phyloP scores from a whole-genome alignment of 345 rosid genomes.

The Eucalyptus virginea region DNA sequence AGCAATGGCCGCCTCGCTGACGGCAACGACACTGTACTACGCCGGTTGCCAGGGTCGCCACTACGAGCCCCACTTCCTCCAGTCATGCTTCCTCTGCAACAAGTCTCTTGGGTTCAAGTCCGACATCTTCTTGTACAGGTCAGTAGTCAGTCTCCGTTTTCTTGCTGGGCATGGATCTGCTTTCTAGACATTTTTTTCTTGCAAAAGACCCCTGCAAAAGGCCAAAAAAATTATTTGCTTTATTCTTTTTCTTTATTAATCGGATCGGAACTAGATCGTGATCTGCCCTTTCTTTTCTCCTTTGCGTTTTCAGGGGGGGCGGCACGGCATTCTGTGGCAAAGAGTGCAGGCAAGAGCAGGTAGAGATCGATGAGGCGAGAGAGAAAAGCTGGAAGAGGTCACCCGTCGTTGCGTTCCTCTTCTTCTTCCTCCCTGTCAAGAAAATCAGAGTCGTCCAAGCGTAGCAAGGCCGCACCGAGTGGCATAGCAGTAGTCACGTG shows the following conservation, averaged over 20 bases:
- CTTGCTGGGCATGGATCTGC: neutral
- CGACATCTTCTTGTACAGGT: neutral
- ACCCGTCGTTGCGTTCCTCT: neutral
- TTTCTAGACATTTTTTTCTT: neutral
- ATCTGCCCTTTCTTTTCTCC: neutral
- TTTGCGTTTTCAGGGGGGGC: neutral
- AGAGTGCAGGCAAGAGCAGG: neutral
- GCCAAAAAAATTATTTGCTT: no score
- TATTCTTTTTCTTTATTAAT: neutral
- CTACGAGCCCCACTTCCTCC: neutral
- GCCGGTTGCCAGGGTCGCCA: neutral
- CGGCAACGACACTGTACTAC: neutral
- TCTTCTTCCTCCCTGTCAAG: neutral
- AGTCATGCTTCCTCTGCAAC: neutral
- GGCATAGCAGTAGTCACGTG: neutral
- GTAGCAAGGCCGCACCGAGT: rapidly evolving
- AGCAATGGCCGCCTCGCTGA: no score
- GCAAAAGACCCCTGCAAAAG: neutral
- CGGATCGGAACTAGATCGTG: neutral
- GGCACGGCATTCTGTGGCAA: neutral
- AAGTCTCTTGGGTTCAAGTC: neutral
- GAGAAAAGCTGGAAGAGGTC: neutral
- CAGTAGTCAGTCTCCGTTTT: neutral
- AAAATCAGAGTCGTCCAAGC: neutral
- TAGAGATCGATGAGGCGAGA: neutral